Conservation (phyloP, 2,329 filamentous ascomycete species). For the Coccinonectria pachysandricola region DNA sequence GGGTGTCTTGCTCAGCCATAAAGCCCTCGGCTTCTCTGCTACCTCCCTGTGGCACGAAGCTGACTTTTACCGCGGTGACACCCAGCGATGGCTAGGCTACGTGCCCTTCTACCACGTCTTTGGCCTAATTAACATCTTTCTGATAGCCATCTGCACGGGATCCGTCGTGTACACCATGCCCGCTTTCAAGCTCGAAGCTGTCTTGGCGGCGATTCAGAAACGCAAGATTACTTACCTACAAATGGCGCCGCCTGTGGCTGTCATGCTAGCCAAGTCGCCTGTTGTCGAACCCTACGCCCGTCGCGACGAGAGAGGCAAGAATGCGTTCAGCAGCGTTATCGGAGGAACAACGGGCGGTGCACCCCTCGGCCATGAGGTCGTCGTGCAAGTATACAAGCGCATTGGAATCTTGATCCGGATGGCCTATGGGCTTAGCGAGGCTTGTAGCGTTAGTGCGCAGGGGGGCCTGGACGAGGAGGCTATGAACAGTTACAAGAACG, state of each 20-base stretch:
- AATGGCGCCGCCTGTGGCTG: conserved; percentile 60
- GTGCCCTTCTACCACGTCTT: conserved; percentile 62
- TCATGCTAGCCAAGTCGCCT: conserved; percentile 60
- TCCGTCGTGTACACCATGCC: conserved; percentile 59
- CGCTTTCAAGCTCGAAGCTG: conserved; percentile 55
- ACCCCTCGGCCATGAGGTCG: conserved; percentile 45
- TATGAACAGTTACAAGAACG: conserved; percentile 40
- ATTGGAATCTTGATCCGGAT: conserved; percentile 43
- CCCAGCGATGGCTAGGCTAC: conserved; percentile 45
- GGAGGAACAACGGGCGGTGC: conserved; percentile 51
- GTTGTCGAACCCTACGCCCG: conserved; percentile 49
- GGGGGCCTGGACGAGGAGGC: conserved; percentile 42
- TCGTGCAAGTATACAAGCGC: conserved; percentile 48
- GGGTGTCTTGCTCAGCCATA: conserved; percentile 62
- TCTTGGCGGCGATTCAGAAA: conserved; percentile 51
- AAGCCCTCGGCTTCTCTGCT: conserved; percentile 52
- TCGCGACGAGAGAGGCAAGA: conserved; percentile 30
- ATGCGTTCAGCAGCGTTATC: conserved; percentile 49
- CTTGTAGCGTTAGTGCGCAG: conserved; percentile 53
- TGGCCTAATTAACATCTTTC: conserved; percentile 46
- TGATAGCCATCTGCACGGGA: conserved; percentile 41
- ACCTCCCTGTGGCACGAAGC: conserved; percentile 38
- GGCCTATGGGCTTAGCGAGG: conserved; percentile 69
- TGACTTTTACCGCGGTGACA: conserved; percentile 27
- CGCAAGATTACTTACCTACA: conserved; percentile 55